phyloP scores from a whole-genome alignment of 257 asterid species.

The Scutellaria barbata region DNA sequence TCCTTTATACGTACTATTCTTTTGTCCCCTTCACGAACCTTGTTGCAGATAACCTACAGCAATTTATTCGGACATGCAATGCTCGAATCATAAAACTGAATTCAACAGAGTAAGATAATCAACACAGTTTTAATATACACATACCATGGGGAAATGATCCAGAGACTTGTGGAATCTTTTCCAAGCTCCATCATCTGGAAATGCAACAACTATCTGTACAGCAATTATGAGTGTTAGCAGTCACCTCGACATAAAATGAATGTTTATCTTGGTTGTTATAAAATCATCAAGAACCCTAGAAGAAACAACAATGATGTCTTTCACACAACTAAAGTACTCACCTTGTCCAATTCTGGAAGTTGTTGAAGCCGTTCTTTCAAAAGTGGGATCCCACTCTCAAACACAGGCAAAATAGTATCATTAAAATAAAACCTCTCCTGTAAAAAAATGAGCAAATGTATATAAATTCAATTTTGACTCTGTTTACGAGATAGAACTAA shows the following conservation, averaged over 20 bases:
- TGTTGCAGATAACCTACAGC: constrained; percentile 82
- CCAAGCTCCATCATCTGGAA: constrained; percentile 99
- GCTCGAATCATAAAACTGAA: constrained; percentile 15
- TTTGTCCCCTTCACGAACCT: constrained; percentile 96
- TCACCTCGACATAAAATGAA: constrained; percentile 1
- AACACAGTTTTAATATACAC: constrained; percentile 21
- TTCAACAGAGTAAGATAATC: constrained; percentile 1
- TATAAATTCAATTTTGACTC: constrained; percentile 9
- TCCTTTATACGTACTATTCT: constrained; percentile 90
- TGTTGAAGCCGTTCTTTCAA: constrained; percentile 80
- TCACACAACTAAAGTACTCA: constrained; percentile 32
- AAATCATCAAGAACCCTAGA: background rate
- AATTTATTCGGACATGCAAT: constrained; percentile 22
- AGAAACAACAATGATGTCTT: constrained; percentile 16
- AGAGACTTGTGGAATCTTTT: constrained; percentile 90
- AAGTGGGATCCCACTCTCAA: constrained; percentile 93
- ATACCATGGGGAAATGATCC: constrained; percentile 76
- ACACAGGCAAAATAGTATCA: constrained; percentile 83
- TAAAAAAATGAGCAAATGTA: constrained; percentile 34
- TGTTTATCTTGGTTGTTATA: background rate
- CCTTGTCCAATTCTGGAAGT: constrained; percentile 74
- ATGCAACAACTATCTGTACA: constrained; percentile 85
- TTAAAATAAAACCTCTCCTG: constrained; percentile 96
- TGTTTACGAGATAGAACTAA: constrained; percentile 1
- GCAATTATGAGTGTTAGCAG: constrained; percentile 13